Percentiles rank a stretch among this genome's conserved stretches.
Conservation (phyloP, 1,284 basidiomycete species). For the Cutaneotrichosporon arboriforme region DNA sequence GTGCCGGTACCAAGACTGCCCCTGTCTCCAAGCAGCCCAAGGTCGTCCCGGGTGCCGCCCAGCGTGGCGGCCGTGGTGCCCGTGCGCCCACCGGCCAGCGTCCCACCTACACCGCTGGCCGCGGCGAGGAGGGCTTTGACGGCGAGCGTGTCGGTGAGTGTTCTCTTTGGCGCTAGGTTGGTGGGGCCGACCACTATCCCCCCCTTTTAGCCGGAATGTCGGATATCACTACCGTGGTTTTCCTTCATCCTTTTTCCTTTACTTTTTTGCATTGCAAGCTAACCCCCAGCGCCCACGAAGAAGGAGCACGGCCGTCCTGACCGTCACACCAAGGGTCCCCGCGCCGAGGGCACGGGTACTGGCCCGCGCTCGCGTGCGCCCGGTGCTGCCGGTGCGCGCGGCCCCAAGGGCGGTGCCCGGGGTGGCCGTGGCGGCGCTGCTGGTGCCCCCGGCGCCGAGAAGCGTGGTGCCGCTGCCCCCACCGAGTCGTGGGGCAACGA, state of each 20-base stretch:
- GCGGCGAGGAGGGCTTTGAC: conserved; percentile 40
- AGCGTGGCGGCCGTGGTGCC: conserved; percentile 26
- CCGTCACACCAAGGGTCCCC: conserved; percentile 45
- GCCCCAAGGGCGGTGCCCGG: conserved; percentile 31
- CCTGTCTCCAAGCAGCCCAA: conserved; percentile 27
- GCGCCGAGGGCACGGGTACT: conserved; percentile 30
- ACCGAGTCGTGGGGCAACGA: conserved; percentile 82
- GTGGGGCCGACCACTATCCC: background rate
- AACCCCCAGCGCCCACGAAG: conserved; percentile 26
- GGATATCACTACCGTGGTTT: background rate
- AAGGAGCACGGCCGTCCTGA: conserved; percentile 35
- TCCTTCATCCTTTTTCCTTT: background rate
- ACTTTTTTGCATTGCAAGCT: background rate
- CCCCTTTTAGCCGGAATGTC: background rate
- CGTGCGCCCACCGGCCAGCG: conserved; percentile 38
- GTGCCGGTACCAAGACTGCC: conserved; percentile 15
- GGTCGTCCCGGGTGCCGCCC: conserved; percentile 34
- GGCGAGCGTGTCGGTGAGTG: conserved; percentile 47
- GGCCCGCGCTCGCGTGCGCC: conserved; percentile 32
- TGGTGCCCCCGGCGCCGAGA: conserved; percentile 60
- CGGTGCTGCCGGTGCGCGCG: conserved; percentile 33
- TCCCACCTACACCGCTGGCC: conserved; percentile 29
- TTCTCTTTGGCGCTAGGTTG: too few relatives aligned
- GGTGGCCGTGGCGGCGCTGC: conserved; percentile 21
- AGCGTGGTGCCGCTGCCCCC: conserved; percentile 63